Percentiles rank a stretch among this genome's conserved stretches.
Conservation (phyloP, 345 rosid species). For the Eucalyptus grandis region DNA sequence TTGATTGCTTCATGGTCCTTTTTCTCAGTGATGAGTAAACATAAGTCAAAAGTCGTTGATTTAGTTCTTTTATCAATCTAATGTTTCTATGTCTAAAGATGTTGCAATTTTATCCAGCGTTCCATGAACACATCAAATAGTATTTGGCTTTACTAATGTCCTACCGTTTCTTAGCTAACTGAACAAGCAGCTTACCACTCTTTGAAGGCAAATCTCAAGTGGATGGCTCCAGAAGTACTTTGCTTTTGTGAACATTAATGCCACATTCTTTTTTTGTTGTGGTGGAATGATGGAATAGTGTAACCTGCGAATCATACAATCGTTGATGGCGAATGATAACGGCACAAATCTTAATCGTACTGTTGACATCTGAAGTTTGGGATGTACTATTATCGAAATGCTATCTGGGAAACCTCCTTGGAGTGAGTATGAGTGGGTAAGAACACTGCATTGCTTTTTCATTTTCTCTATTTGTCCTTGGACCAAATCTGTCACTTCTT, state of each 20-base stretch:
- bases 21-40: background rate
- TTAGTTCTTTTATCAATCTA: background rate
- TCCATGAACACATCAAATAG: background rate
- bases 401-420: constrained; percentile 87
- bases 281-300: constrained; percentile 87
- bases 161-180: background rate
- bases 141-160: background rate
- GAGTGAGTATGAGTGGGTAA: constrained; percentile 88
- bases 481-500: background rate
- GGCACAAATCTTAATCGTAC: background rate
- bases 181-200: background rate
- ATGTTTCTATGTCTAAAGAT: background rate
- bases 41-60: background rate
- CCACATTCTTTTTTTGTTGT: constrained; percentile 6
- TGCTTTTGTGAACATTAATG: background rate
- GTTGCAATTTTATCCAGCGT: background rate
- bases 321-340: background rate
- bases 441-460: background rate
- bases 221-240: background rate
- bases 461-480: background rate
- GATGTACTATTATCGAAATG: constrained; percentile 67
- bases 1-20: background rate
- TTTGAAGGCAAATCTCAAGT: background rate
- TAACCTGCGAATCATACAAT: constrained; percentile 9
- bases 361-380: background rate